These are phyloP conservation scores for Suhomyces sp. DNA, from an alignment of 805 yeast genomes.

Conservation along the genomic window DNA sequence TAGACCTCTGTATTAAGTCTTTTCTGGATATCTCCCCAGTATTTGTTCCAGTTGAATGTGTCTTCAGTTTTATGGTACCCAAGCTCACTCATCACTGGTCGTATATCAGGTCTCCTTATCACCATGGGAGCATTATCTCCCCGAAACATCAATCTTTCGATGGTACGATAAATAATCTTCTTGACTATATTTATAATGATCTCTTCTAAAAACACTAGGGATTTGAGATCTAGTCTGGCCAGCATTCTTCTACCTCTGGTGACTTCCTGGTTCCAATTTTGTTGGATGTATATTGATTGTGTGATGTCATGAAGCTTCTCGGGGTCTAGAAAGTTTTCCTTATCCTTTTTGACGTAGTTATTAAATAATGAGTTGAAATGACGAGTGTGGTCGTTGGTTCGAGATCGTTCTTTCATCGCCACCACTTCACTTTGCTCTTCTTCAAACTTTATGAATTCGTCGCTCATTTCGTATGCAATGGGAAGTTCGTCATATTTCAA, in stretches of 20 bases:
- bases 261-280: constrained; percentile 1
- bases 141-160: background rate
- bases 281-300: background rate
- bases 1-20: constrained; percentile 3
- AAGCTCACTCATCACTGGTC: constrained; percentile 1
- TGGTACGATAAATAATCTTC: constrained; percentile 5
- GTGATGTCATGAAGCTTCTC: background rate
- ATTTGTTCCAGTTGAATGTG: constrained; percentile 6
- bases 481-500: constrained; percentile 47
- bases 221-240: constrained; percentile 3
- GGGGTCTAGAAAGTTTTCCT: background rate
- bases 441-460: constrained; percentile 42
- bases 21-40: constrained; percentile 6
- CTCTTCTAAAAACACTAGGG: constrained; percentile 9
- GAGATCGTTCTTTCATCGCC: constrained; percentile 16
- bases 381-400: constrained; percentile 5
- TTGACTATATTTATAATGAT: constrained; percentile 3
- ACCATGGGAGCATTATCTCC: background rate
- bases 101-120: background rate
- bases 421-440: constrained; percentile 32
- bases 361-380: background rate
- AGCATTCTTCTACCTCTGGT: background rate
- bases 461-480: constrained; percentile 50
- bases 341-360: background rate
- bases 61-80: constrained; percentile 1